Evolutionary conservation across 2,329 filamentous ascomycete species (phyloP).

Genomic region (Myriangium duriaei): DNA sequence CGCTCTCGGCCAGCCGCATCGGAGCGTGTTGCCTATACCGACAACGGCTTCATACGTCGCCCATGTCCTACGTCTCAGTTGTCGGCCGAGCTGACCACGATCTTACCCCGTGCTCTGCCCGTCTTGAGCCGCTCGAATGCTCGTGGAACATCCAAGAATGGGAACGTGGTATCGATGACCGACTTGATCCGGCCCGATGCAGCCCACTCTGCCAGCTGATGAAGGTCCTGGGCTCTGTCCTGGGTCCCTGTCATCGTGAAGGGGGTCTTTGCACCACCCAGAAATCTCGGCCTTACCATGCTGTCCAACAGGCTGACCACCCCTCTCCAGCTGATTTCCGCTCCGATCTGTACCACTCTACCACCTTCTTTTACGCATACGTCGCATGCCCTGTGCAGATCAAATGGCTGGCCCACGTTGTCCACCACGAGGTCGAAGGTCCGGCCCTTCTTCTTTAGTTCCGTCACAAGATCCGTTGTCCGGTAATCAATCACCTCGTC

Average conservation of each 20-base stretch:
- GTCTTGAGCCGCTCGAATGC: conserved; percentile 48
- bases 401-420: conserved; percentile 39
- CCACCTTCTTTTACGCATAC: conserved; percentile 38
- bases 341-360: conserved; percentile 42
- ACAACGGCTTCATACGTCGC: too few species aligned
- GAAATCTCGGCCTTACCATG: conserved; percentile 31
- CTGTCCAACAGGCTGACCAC: conserved; percentile 24
- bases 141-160: conserved; percentile 43
- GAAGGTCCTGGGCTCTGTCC: conserved; percentile 28
- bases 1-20: too few species aligned
- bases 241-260: conserved; percentile 19
- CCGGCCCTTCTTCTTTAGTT: conserved; percentile 33
- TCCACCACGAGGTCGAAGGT: conserved; percentile 45
- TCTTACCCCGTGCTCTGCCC: conserved; percentile 45
- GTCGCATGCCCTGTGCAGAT: conserved; percentile 42
- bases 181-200: conserved; percentile 45
- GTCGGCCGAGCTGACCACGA: conserved; percentile 31
- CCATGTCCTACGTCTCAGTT: too few species aligned
- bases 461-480: conserved; percentile 33
- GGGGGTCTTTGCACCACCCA: conserved; percentile 39
- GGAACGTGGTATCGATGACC: conserved; percentile 43
- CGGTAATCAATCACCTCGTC: conserved; percentile 53
- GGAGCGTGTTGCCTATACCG: too few species aligned
- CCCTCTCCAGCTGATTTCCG: conserved; percentile 21
- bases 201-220: conserved; percentile 42